Evolutionary conservation across 306 rosid genomes (phyloP), one percentile per base, ranked within the genome.

Genomic region (Dicorynia guianensis): DNA sequence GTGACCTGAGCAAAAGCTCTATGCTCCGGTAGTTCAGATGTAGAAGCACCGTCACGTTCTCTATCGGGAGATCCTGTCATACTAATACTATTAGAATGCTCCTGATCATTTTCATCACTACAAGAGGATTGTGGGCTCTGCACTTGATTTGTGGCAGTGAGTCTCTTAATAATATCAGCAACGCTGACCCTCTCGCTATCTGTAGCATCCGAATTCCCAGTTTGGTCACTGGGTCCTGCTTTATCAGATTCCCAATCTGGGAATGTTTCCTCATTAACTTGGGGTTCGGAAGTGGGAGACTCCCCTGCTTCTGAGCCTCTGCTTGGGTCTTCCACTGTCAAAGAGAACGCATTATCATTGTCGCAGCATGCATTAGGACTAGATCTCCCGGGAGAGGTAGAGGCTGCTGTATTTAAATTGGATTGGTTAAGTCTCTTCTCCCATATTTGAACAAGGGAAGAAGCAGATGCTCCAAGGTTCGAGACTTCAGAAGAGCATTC

Each of bases 391-490:
- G 69, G 13, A 0, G 61, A 67, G 30, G 30, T 2, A 25, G 30
- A 25, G 1, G 55, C 12, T 0, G 62, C 0, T 4, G 80, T 48
- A 25, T 38, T 81, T 1, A 56, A 54, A 18, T 80, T 83, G 11
- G 86, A 76, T 34, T 83, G 33, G 63, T 69, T 90, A 0, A 95
- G 84, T 70, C 99, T 90, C 71, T 83, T 90, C 80, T 95, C 99
- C 99, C 99, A 95, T 54, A 95, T 87, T 36, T 85, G 97, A 50
- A 95, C 99, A 0, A 95, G 90, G 30, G 96, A 92, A 34, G 97
- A 91, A 11, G 99, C 30, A 25, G 30, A 25, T 1, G 30, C 97
- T 9, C 89, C 93, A 0, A 84, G 82, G 8, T 78, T 87, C 0
- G 84, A 38, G 57, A 25, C 67, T 48, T 65, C 79, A 0, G 68